These are phyloP conservation scores for Xylaria sp. DNA, from an alignment of 2,329 filamentous ascomycete genomes.

Conservation along the genomic window DNA sequence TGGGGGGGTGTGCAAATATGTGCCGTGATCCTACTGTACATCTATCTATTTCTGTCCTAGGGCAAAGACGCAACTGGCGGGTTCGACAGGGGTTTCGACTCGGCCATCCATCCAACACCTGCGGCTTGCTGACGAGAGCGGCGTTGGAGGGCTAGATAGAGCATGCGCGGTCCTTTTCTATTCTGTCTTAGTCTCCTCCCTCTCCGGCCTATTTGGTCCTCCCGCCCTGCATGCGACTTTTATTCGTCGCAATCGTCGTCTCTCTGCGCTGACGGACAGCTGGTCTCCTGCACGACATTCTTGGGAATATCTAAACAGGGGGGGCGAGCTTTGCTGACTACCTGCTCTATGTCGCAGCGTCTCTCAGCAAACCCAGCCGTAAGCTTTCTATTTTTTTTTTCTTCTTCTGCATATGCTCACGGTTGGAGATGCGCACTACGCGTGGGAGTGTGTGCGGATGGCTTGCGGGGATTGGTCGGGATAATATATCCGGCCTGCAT, in stretches of 20 bases:
- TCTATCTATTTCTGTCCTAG: constrained; percentile 36
- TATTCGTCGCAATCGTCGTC: constrained; percentile 21
- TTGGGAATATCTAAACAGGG: constrained; percentile 14
- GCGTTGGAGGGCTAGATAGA: constrained; percentile 34
- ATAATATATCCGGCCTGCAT: constrained; percentile 51
- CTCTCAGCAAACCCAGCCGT: constrained; percentile 10
- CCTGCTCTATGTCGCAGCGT: constrained; percentile 1
- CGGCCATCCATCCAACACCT: constrained; percentile 24
- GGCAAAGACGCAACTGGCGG: constrained; percentile 21
- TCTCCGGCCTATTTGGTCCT: constrained; percentile 15
- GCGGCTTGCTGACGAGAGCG: constrained; percentile 33
- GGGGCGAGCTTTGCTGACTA: constrained; percentile 26
- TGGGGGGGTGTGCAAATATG: constrained; percentile 23
- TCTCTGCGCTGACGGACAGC: constrained; percentile 23
- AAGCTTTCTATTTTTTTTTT: constrained; percentile 4
- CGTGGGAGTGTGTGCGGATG: constrained; percentile 42
- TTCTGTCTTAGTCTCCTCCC: constrained; percentile 22
- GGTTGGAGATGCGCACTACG: constrained; percentile 29
- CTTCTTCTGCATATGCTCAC: constrained; percentile 24
- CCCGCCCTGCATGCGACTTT: constrained; percentile 26
- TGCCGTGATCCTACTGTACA: constrained; percentile 28
- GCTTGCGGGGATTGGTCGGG: constrained; percentile 50
- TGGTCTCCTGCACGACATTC: constrained; percentile 34
- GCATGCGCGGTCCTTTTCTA: constrained; percentile 40
- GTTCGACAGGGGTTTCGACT: constrained; percentile 25